Conservation (phyloP, 768 basidiomycete genomes). For the Dendrothele bispora region DNA sequence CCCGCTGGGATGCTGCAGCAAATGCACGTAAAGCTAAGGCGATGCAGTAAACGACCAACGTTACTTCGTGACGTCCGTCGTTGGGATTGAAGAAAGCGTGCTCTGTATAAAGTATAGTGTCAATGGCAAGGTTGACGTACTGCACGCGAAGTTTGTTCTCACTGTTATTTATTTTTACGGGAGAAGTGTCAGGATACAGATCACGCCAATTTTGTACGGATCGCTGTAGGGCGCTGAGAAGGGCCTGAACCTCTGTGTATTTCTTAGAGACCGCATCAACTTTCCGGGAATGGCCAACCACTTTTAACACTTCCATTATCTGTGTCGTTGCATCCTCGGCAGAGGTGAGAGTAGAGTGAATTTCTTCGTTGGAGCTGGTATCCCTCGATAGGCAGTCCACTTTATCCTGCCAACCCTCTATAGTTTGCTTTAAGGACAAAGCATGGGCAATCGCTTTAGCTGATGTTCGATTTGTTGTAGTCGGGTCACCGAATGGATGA, state of each 20-base stretch:
- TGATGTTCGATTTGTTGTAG: background rate
- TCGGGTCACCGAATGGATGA: background rate
- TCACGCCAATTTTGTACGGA: background rate
- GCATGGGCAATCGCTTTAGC: background rate
- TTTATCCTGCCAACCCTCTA: background rate
- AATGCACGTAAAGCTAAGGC: background rate
- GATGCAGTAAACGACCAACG: background rate
- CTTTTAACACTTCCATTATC: too few relatives aligned
- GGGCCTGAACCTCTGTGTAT: too few relatives aligned
- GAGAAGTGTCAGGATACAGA: background rate
- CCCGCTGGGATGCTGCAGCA: background rate
- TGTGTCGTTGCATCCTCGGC: background rate
- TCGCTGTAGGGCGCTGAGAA: background rate
- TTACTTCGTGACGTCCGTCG: background rate
- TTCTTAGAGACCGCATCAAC: too few relatives aligned
- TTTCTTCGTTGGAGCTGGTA: background rate
- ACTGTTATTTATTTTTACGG: background rate
- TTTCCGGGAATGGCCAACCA: too few relatives aligned
- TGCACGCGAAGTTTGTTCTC: background rate
- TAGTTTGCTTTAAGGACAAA: background rate
- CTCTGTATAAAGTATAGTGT: background rate
- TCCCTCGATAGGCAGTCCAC: background rate
- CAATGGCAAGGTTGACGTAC: background rate
- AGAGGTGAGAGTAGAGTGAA: slow-evolving; percentile 2
- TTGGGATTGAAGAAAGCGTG: background rate